Percentiles rank a stretch among this genome's conserved stretches.
Conservation (phyloP, 2,329 filamentous ascomycete species). For the Claviceps capensis region DNA sequence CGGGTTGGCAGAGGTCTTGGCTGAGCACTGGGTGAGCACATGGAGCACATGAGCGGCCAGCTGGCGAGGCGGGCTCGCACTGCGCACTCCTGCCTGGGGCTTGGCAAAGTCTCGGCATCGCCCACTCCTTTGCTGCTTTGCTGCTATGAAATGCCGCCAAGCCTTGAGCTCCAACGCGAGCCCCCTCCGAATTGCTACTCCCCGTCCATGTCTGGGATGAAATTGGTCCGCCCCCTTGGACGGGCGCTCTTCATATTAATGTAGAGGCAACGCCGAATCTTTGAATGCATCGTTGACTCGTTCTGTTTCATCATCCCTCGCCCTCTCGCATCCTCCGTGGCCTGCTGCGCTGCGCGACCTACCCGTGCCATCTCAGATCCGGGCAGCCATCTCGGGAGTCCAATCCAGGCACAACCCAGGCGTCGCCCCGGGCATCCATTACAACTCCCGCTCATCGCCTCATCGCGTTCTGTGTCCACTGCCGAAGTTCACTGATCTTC, state of each 20-base stretch:
- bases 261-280: background rate
- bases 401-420: background rate
- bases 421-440: background rate
- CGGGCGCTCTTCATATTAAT: slow-evolving; percentile 1
- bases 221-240: background rate
- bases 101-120: slow-evolving; percentile 11
- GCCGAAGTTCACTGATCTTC: background rate
- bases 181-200: background rate
- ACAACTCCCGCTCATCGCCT: too few species aligned
- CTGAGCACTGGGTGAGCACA: background rate
- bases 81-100: slow-evolving; percentile 5
- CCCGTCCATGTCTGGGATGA: slow-evolving; percentile 1
- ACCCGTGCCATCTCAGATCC: background rate
- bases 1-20: background rate
- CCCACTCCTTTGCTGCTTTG: slow-evolving; percentile 4
- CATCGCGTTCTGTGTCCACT: background rate
- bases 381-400: background rate
- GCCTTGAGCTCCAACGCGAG: slow-evolving; percentile 7
- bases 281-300: background rate
- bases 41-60: background rate
- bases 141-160: slow-evolving; percentile 7
- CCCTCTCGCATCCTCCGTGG: background rate
- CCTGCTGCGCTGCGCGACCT: background rate
- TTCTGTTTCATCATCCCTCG: background rate
- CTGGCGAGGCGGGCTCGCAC: slow-evolving; percentile 1